A percentile compares a stretch with the other conserved stretches of the same genome.
Conservation (phyloP, 2,329 filamentous ascomycete genomes). For the Dactylellina sp. region DNA sequence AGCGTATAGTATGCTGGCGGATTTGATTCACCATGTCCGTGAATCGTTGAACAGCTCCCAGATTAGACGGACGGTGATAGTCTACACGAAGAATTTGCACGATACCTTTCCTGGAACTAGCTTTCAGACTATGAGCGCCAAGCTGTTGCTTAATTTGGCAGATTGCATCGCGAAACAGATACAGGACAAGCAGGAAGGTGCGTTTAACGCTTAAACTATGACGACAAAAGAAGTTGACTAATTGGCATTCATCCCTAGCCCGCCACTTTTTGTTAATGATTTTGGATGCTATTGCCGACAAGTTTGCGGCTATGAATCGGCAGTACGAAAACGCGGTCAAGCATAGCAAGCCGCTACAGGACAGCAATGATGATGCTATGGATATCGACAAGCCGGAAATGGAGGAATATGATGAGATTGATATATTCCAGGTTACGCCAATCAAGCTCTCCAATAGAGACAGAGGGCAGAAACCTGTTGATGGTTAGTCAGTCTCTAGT, state of each 20-base stretch:
- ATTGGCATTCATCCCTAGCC: conserved; percentile 66
- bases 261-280: conserved; percentile 97
- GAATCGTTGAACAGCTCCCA: conserved; percentile 89
- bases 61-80: conserved; percentile 93
- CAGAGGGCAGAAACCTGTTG: conserved; percentile 86
- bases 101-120: conserved; percentile 97
- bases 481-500: conserved; percentile 46
- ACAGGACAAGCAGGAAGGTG: conserved; percentile 82
- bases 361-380: conserved; percentile 76
- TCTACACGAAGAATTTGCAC: conserved; percentile 95
- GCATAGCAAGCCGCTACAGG: conserved; percentile 77
- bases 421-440: conserved; percentile 95
- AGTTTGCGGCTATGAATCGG: conserved; percentile 97
- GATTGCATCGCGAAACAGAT: conserved; percentile 91
- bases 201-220: not conserved
- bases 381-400: conserved; percentile 75
- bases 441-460: conserved; percentile 96
- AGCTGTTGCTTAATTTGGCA: conserved; percentile 95
- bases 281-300: conserved; percentile 95
- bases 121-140: conserved; percentile 99
- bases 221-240: conserved; percentile 6
- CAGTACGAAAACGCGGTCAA: conserved; percentile 96
- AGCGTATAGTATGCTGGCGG: conserved; percentile 97
- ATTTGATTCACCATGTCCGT: conserved; percentile 95
- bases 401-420: conserved; percentile 97